Percentiles rank a stretch among this genome's conserved stretches.
Conservation (phyloP, 495 filamentous ascomycete species). For the Aspergillus taichungensis region DNA sequence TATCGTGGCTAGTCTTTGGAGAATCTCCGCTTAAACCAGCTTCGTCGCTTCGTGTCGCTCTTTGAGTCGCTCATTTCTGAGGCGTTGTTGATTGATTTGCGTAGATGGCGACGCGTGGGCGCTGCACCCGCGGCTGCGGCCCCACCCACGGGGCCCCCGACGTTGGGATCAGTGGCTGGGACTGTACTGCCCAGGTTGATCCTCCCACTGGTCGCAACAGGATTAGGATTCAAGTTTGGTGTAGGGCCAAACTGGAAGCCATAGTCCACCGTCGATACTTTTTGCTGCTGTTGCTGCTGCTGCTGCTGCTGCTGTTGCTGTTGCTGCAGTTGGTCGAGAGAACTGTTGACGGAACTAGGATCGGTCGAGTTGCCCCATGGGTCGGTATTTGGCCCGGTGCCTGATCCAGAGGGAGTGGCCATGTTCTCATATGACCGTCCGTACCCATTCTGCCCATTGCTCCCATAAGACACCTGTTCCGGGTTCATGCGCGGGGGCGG, state of each 20-base stretch:
- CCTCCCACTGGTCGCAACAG: slow-evolving; percentile 6
- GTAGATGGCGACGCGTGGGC: slow-evolving; percentile 20
- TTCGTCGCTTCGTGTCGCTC: slow-evolving; percentile 64
- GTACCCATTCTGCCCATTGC: slow-evolving; percentile 45
- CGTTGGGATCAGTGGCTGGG: slow-evolving; percentile 13
- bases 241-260: slow-evolving; percentile 42
- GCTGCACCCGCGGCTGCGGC: slow-evolving; percentile 17
- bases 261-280: slow-evolving; percentile 45
- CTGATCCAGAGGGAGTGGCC: slow-evolving; percentile 61
- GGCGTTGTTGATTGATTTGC: slow-evolving; percentile 12
- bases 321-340: slow-evolving; percentile 62
- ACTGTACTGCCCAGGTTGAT: slow-evolving; percentile 8
- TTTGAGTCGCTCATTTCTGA: slow-evolving; percentile 7
- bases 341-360: slow-evolving; percentile 86
- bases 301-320: slow-evolving; percentile 31
- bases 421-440: slow-evolving; percentile 79
- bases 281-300: slow-evolving; percentile 33
- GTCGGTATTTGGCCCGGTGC: slow-evolving; percentile 54
- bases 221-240: slow-evolving; percentile 18
- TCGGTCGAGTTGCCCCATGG: slow-evolving; percentile 75
- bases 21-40: slow-evolving; percentile 79
- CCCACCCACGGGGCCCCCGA: slow-evolving; percentile 18
- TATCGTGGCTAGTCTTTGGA: slow-evolving; percentile 45
- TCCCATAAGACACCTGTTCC: slow-evolving; percentile 36
- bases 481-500: slow-evolving; percentile 43